Conservation (phyloP, 345 rosid genomes). For the Firmiana major region DNA sequence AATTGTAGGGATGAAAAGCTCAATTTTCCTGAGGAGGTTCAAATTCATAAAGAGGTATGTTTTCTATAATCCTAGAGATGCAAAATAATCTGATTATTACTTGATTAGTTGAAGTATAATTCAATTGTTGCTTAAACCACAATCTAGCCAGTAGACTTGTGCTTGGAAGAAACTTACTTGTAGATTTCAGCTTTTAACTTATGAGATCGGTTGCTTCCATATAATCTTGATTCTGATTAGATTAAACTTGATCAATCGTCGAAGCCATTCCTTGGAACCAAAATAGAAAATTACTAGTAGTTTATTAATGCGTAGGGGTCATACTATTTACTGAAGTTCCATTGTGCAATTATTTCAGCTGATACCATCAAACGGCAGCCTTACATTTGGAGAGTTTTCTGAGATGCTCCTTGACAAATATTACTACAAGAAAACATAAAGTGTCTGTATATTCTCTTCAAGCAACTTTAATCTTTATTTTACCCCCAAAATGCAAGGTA, state of each 20-base stretch:
- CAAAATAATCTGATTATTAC: not conserved
- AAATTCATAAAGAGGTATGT: conserved; percentile 54
- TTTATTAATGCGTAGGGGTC: too few relatives aligned
- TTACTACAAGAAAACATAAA: conserved; percentile 49
- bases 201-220: not conserved
- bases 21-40: conserved; percentile 57
- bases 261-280: too few relatives aligned
- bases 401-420: conserved; percentile 75
- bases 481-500: not conserved
- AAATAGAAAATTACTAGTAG: too few relatives aligned
- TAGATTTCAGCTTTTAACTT: not conserved
- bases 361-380: conserved; percentile 38
- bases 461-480: not conserved
- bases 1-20: conserved; percentile 69
- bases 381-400: conserved; percentile 60
- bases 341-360: conserved; percentile 34
- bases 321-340: not conserved
- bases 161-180: not conserved
- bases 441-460: not conserved
- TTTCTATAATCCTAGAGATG: not conserved
- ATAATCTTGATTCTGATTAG: too few relatives aligned
- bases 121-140: not conserved
- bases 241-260: too few relatives aligned
- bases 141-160: not conserved
- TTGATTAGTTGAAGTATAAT: not conserved